These are phyloP conservation scores for Pezicula neosporulosa DNA, from an alignment of 2,329 filamentous ascomycete species.

Conservation along the genomic window DNA sequence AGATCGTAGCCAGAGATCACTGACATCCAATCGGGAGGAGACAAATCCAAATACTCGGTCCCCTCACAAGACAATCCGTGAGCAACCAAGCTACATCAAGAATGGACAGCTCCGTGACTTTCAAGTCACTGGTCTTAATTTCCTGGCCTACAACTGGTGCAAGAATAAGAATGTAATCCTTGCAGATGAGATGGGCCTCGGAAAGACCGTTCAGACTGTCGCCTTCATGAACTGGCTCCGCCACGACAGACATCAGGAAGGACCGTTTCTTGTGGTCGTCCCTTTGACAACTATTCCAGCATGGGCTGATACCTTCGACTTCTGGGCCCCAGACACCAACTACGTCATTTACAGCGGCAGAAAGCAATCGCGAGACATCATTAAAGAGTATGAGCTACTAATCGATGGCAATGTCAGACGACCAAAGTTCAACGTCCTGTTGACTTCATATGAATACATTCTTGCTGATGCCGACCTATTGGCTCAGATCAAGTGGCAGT, in stretches of 20 bases:
- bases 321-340: constrained; percentile 93
- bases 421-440: constrained; percentile 94
- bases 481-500: constrained; percentile 93
- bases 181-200: constrained; percentile 97
- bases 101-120: constrained; percentile 86
- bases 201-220: constrained; percentile 97
- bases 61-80: constrained; percentile 66
- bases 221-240: constrained; percentile 96
- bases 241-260: constrained; percentile 84
- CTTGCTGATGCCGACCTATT: constrained; percentile 81
- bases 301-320: constrained; percentile 97
- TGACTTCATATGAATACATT: constrained; percentile 97
- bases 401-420: constrained; percentile 82
- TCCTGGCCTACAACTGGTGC: constrained; percentile 94
- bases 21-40: constrained; percentile 76
- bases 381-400: constrained; percentile 86
- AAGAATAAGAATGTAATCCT: constrained; percentile 93
- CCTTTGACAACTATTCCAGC: constrained; percentile 95
- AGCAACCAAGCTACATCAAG: constrained; percentile 81
- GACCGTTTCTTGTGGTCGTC: constrained; percentile 95
- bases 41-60: constrained; percentile 72
- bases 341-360: constrained; percentile 96
- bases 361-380: constrained; percentile 78
- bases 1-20: constrained; percentile 76
- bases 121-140: constrained; percentile 91